These are phyloP conservation scores for Calonectria pteridis DNA, from an alignment of 2,329 filamentous ascomycete genomes.

Conservation along the genomic window DNA sequence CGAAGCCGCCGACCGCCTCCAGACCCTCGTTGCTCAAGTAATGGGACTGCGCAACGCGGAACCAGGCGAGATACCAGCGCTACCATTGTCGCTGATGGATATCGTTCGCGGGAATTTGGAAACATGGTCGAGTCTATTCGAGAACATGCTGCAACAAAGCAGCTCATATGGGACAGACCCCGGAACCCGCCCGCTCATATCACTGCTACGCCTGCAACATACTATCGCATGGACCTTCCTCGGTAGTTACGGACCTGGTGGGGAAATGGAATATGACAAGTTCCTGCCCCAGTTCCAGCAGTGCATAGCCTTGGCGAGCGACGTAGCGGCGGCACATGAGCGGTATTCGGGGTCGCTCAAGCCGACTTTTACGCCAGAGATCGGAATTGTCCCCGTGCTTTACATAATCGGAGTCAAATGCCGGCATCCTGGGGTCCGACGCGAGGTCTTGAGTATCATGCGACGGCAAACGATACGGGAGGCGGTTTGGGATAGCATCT, in stretches of 20 bases:
- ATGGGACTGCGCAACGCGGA: slow-evolving; percentile 47
- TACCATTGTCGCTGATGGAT: slow-evolving; percentile 18
- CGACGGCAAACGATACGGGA: slow-evolving; percentile 44
- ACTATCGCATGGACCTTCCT: slow-evolving; percentile 39
- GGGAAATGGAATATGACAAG: slow-evolving; percentile 47
- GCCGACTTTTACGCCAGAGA: slow-evolving; percentile 48
- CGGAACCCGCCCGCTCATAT: slow-evolving; percentile 34
- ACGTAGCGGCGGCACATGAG: slow-evolving; percentile 39
- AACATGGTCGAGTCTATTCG: slow-evolving; percentile 45
- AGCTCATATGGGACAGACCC: slow-evolving; percentile 22
- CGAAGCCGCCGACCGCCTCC: slow-evolving; percentile 49
- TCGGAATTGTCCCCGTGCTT: slow-evolving; percentile 46
- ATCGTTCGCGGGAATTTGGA: slow-evolving; percentile 40
- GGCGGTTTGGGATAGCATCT: slow-evolving; percentile 51
- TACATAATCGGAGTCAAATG: slow-evolving; percentile 53
- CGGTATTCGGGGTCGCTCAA: slow-evolving; percentile 36
- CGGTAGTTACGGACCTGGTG: slow-evolving; percentile 35
- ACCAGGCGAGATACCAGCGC: slow-evolving; percentile 22
- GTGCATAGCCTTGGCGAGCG: slow-evolving; percentile 41
- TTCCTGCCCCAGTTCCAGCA: slow-evolving; percentile 47
- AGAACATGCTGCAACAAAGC: slow-evolving; percentile 39
- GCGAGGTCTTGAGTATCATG: slow-evolving; percentile 45
- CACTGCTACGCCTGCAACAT: slow-evolving; percentile 49
- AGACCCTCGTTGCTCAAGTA: slow-evolving; percentile 45
- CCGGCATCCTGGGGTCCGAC: slow-evolving; percentile 49